Conservation (phyloP, 768 basidiomycete species). For the Leccinum subgranulosum region DNA sequence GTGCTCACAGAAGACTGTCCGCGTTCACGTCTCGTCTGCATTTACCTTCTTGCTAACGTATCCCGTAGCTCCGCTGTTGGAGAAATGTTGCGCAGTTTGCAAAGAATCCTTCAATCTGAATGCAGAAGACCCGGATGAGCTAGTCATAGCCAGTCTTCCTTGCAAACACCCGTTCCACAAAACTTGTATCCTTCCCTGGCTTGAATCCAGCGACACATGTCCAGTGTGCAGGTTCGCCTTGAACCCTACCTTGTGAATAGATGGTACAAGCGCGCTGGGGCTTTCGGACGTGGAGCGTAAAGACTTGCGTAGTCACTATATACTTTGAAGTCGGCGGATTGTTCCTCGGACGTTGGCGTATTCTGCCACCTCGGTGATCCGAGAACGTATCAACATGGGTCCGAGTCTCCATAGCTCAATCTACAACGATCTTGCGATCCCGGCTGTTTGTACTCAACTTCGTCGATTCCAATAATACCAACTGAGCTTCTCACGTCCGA, state of each 20-base stretch:
- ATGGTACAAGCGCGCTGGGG: not conserved
- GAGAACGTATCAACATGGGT: too few species aligned
- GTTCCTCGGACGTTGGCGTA: too few species aligned
- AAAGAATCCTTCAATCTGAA: slow-evolving; percentile 77
- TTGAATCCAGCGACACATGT: slow-evolving; percentile 90
- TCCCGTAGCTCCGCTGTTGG: slow-evolving; percentile 51
- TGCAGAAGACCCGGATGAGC: slow-evolving; percentile 73
- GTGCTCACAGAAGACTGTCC: slow-evolving; percentile 60
- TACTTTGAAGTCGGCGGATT: too few species aligned
- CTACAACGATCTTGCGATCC: too few species aligned
- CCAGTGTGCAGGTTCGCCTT: slow-evolving; percentile 87
- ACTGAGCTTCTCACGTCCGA: too few species aligned
- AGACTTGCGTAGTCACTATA: too few species aligned
- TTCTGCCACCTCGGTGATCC: too few species aligned
- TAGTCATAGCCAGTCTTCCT: slow-evolving; percentile 77
- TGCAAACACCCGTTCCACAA: slow-evolving; percentile 92
- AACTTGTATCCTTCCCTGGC: slow-evolving; percentile 87
- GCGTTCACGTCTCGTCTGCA: slow-evolving; percentile 26
- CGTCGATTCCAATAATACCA: too few species aligned
- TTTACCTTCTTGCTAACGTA: not conserved
- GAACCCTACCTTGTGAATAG: not conserved
- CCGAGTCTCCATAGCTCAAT: too few species aligned
- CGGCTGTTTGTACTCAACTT: too few species aligned
- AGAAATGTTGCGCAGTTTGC: slow-evolving; percentile 88
- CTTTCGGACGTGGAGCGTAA: too few species aligned